A percentile compares a stretch with the other conserved stretches of the same genome.
phyloP scores from a whole-genome alignment of 306 rosid genomes.

The Vachellia collinsii region DNA sequence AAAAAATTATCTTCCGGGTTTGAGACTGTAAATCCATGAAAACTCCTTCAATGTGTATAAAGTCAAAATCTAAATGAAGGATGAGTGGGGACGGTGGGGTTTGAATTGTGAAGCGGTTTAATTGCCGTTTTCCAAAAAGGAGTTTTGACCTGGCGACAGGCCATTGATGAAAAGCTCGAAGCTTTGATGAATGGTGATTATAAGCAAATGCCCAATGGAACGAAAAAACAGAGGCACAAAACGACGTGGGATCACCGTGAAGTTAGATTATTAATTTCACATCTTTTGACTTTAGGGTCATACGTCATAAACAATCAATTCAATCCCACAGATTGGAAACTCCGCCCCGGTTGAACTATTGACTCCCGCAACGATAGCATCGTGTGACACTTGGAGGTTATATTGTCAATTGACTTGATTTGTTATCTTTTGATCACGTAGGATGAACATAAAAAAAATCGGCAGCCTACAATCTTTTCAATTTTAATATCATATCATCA shows the following conservation, averaged over 20 bases:
- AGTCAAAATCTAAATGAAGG: constrained; percentile 42
- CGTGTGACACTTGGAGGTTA: constrained; percentile 18
- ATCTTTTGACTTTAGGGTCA: neutral
- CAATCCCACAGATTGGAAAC: constrained; percentile 27
- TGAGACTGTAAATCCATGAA: constrained; percentile 30
- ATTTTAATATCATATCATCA: neutral
- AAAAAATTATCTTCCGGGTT: neutral
- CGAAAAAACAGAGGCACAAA: neutral
- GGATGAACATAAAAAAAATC: neutral
- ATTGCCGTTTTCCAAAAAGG: neutral
- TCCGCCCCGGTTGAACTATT: constrained; percentile 28
- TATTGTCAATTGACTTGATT: constrained; percentile 6
- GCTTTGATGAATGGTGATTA: neutral
- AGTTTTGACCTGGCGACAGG: neutral
- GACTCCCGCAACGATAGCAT: constrained; percentile 8
- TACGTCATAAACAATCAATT: neutral
- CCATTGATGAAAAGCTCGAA: neutral
- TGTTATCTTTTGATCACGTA: neutral
- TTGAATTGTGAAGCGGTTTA: constrained; percentile 37
- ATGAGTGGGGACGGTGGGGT: constrained; percentile 23
- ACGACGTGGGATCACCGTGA: neutral
- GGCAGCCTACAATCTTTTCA: neutral
- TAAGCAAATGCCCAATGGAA: neutral
- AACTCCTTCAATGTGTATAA: neutral
- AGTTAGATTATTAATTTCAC: neutral